These are phyloP conservation scores for Cyanidium caldarium DNA, from an alignment of 23 red algal genomes.

Conservation along the genomic window DNA sequence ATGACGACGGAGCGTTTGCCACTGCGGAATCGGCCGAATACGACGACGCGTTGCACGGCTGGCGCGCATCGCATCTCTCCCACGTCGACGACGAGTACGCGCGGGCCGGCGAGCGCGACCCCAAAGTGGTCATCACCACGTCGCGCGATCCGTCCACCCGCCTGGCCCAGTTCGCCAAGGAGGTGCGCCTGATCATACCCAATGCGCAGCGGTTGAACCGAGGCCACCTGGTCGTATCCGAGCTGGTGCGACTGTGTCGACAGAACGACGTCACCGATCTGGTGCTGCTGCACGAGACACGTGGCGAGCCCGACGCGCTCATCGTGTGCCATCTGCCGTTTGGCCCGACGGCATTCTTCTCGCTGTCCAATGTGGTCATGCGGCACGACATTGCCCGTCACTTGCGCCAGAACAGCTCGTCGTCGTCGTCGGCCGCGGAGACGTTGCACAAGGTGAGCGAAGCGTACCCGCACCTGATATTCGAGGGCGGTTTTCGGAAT, in stretches of 20 bases:
- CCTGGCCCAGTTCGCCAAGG: slow-evolving; percentile 93
- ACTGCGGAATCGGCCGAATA: slow-evolving; percentile 5
- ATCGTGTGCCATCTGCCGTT: slow-evolving; percentile 81
- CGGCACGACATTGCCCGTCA: slow-evolving; percentile 51
- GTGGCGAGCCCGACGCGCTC: slow-evolving; percentile 72
- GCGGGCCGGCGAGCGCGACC: slow-evolving; percentile 10
- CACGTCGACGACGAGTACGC: slow-evolving; percentile 98
- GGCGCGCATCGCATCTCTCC: slow-evolving; percentile 8
- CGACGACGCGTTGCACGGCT: slow-evolving; percentile 38
- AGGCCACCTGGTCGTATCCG: slow-evolving; percentile 48
- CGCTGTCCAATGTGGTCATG: slow-evolving; percentile 77
- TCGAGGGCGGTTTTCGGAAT: slow-evolving; percentile 43
- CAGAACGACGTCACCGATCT: slow-evolving; percentile 62
- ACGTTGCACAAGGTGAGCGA: slow-evolving; percentile 42
- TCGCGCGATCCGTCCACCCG: slow-evolving; percentile 54
- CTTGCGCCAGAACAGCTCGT: background rate
- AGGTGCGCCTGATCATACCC: slow-evolving; percentile 74
- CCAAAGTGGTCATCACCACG: slow-evolving; percentile 85
- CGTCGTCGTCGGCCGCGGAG: background rate
- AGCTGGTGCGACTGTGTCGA: slow-evolving; percentile 42
- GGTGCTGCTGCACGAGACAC: slow-evolving; percentile 59
- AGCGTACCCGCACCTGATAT: slow-evolving; percentile 76
- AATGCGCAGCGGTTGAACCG: slow-evolving; percentile 69
- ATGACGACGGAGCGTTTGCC: background rate
- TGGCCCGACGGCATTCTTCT: slow-evolving; percentile 90